phyloP scores from a whole-genome alignment of 140 eudicot species.

The Flaveria floridana region DNA sequence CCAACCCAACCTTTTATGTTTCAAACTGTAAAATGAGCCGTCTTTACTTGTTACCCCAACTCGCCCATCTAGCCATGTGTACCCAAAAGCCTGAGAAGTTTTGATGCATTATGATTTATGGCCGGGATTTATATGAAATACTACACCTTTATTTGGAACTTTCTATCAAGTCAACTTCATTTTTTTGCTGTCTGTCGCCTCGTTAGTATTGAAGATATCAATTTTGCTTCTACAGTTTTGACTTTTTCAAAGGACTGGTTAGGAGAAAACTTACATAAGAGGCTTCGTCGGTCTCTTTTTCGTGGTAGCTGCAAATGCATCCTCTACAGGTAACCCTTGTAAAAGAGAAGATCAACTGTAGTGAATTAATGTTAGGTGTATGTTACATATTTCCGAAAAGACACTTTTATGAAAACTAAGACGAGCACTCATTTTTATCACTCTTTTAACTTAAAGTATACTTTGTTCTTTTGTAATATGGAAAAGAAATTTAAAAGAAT shows the following conservation, averaged over 20 bases:
- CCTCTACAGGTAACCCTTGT: background rate
- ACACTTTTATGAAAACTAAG: background rate
- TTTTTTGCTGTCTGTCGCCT: background rate
- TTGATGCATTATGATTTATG: background rate
- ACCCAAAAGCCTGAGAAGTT: background rate
- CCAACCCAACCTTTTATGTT: background rate
- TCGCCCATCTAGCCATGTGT: background rate
- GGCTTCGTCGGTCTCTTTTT: background rate
- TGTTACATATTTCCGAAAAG: background rate
- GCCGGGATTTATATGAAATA: background rate
- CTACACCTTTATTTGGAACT: background rate
- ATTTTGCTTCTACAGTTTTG: slow-evolving; percentile 55
- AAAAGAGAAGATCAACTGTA: slow-evolving; percentile 3
- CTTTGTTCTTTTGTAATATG: background rate
- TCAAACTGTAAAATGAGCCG: background rate
- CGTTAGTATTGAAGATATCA: background rate
- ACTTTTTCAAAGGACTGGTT: slow-evolving; percentile 91
- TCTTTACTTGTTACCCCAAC: background rate
- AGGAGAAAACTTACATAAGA: slow-evolving; percentile 59
- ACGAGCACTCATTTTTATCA: background rate
- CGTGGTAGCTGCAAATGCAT: slow-evolving; percentile 4
- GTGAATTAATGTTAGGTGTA: background rate
- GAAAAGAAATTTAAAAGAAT: background rate
- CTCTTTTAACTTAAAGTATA: background rate
- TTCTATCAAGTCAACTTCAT: background rate